These are phyloP conservation scores for Candida glaebosa DNA, from an alignment of 805 yeast species.

Conservation along the genomic window DNA sequence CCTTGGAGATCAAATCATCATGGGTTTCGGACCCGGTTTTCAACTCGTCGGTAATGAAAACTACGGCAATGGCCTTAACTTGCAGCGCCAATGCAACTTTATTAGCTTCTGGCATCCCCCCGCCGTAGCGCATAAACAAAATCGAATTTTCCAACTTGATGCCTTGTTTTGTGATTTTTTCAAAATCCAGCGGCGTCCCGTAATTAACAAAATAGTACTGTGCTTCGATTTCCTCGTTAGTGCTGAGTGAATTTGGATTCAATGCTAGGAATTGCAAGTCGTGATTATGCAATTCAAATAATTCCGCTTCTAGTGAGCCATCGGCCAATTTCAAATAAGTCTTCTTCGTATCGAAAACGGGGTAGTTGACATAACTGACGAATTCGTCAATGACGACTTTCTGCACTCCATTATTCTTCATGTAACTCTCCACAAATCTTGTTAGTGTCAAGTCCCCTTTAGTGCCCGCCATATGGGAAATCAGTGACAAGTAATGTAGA, in stretches of 20 bases:
- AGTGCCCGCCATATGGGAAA: slow-evolving; percentile 89
- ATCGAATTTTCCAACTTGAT: slow-evolving; percentile 48
- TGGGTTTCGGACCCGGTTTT: slow-evolving; percentile 14
- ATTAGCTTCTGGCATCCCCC: slow-evolving; percentile 32
- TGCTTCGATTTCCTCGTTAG: slow-evolving; percentile 53
- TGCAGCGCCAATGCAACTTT: slow-evolving; percentile 49
- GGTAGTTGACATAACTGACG: slow-evolving; percentile 63
- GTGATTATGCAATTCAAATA: slow-evolving; percentile 29
- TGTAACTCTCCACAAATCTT: slow-evolving; percentile 57
- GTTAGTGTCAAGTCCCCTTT: slow-evolving; percentile 77
- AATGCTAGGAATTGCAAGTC: slow-evolving; percentile 48
- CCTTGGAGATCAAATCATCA: slow-evolving; percentile 48
- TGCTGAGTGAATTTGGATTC: slow-evolving; percentile 59
- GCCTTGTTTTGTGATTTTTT: slow-evolving; percentile 29
- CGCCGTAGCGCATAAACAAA: slow-evolving; percentile 59
- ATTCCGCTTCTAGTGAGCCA: slow-evolving; percentile 34
- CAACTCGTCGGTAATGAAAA: slow-evolving; percentile 50
- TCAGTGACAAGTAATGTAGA: slow-evolving; percentile 66
- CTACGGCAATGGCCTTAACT: slow-evolving; percentile 58
- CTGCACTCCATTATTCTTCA: slow-evolving; percentile 55
- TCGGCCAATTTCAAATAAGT: slow-evolving; percentile 30
- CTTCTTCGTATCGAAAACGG: slow-evolving; percentile 30
- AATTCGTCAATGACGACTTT: slow-evolving; percentile 48
- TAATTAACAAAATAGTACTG: slow-evolving; percentile 60
- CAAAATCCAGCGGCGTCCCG: slow-evolving; percentile 59